Evolutionary conservation across 1,139 yeast genomes (phyloP), one percentile per base, ranked within the genome.

Genomic region (Blastobotrys niveus): DNA sequence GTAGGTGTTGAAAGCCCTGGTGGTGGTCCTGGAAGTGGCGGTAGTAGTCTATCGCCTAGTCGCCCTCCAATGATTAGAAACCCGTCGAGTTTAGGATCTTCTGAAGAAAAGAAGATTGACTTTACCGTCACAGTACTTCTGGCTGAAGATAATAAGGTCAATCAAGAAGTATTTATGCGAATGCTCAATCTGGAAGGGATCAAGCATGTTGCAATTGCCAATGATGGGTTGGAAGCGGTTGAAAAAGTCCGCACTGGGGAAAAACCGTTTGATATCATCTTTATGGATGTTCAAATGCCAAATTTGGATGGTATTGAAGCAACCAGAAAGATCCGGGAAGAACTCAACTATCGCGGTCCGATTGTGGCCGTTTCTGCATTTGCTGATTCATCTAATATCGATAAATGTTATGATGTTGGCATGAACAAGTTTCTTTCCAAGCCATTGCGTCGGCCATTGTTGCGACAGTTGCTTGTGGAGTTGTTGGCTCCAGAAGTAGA

Each of bases 261-360:
- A n/a, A 76, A 77, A 49, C 54, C 68, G 55, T 86, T 71, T 60
- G 91, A 86, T 57, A 67, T 89, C 43, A 78, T 89, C 5, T 84
- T 89, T 60, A 89, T 89, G 97, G 98, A 89, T 65, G 91, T 89
- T 34, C 97, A 89, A 64, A 89, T 89, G 97, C 97, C 97, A 2
- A 81, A 80, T 56, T 73, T 88, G 53, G 97, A 89, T 62, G 98
- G 98, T 2, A 68, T 86, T 30, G 70, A 79, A 32, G 95, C 96
- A 0, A 87, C 96, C 0, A 75, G 70, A 50, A 71, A 74, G 60
- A 83, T 89, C 34, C 71, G 95, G 42, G 64, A 70, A 31, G 80
- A 82, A 42, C 62, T 82, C 50, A 68, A 72, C 4, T 84, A 73
- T 57, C 61, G 63, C 0, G 76, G 77, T 2, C 95, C 96, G 1